Evolutionary conservation across 345 rosid species (phyloP), one percentile per base, ranked within the genome.

Genomic region (Arabidopsis suecica): DNA sequence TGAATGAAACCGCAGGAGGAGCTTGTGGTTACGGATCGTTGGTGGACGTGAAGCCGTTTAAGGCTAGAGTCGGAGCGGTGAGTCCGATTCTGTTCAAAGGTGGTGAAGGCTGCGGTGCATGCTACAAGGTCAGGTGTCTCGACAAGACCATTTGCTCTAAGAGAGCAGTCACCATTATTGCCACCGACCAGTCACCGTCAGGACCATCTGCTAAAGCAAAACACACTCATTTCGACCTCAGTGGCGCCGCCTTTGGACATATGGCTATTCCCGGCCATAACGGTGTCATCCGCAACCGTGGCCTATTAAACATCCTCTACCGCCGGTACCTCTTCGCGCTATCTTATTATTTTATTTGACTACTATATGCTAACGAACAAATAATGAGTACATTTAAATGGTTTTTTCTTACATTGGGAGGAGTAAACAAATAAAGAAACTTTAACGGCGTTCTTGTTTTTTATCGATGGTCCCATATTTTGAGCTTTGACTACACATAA

Each of bases 221-320:
- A 2, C 84, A 80, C 72, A 76, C 87, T 66, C 99, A 95, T 77
- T 95, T 92, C 80, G 97, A 92, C 81, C 91, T 92, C 51, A 94
- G 99, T 7, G 99, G 97, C 45, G 96, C 99, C 2, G 99, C 97
- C 22, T 94, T 94, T 71, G 97, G 99, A 11, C 92, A 87, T 41
- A 80, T 94, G 93, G 96, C 96, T 23, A 78, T 88, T 16, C 32
- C 91, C 25, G 99, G 99, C 3, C 92, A 87, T 65, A 48, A 62
- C 60, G 33, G 67, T 32, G 79, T 33, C 79, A 90, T 94, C 72
- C 83, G 97, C 78, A 78, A 90, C 92, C 85, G 90, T 71, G 98
- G 98, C 70, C 85, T 78, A 63, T 48, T 94, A 74, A 83, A 86
- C 7, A 85, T 94, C 81, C 18, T 71, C 45, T 94, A 81, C 72